Base-by-base conservation (phyloP, 257 asterid species). In the Buddleja alternifolia region DNA sequence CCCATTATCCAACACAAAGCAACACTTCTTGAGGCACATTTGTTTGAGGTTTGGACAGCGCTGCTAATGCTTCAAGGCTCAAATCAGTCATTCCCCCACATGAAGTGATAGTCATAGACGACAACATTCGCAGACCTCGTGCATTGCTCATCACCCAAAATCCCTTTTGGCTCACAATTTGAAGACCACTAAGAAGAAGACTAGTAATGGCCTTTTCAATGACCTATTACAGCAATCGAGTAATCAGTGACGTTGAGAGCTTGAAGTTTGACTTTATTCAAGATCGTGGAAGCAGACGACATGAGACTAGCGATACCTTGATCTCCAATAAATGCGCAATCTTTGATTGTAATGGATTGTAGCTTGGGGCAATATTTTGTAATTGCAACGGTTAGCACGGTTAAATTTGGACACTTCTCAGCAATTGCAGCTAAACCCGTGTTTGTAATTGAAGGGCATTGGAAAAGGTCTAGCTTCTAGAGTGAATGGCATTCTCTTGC, bases 101-200 rank as follows among this genome's bases (percentile, higher is more conserved):
- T 0, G 86, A 84, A 47, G 82, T 79, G 70, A 94, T 75, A 0
- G 85, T 64, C 69, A 94, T 74, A 45, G 96, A 87, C 32, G 85
- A 73, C 16, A 94, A 78, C 1, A 67, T 47, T 60, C 80, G 78
- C 14, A 94, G 81, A 54, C 97, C 99, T 64, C 40, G 78, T 21
- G 96, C 90, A 19, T 75, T 86, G 11, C 88, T 95, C 99, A 94
- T 94, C 59, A 83, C 96, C 99, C 97, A 94, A 76, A 94, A 89
- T 4, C 99, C 96, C 77, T 80, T 87, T 73, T 91, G 88, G 82
- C 85, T 90, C n/a, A 94, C 96, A 4, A 80, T 87, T 15, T 74
- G 88, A 77, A 94, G 97, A 25, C 84, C 84, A 0, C 75, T 23
- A 2, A 94, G 84, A 8, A 80, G 81, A 40, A 94, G 96, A 79